Evolutionary conservation across 2,329 filamentous ascomycete species (phyloP), one percentile per base, ranked within the genome.

Genomic region (Sporothrix globosa): DNA sequence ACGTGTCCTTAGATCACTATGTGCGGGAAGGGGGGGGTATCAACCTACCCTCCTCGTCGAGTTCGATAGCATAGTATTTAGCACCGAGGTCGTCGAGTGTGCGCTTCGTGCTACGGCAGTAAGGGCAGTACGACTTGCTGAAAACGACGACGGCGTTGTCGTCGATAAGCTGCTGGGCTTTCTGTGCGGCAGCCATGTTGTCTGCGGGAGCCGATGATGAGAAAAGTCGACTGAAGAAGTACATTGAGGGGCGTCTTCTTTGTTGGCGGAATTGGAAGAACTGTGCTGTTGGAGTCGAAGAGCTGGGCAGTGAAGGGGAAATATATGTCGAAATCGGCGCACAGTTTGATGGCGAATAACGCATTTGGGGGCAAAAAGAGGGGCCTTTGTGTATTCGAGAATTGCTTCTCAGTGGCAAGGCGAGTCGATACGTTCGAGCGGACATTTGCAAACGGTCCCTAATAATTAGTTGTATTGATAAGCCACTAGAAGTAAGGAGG

Each of bases 41-140:
- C 17, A 21, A 88, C 90, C 69, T 84, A 96, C 92, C 84, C 75
- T 92, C 86, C 83, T 94, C 83, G 83, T 99, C 94, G 73, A 99
- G 85, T 86, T 99, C 96, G 24, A 69, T 46, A 2, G 46, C 69
- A 71, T 96, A 83, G 70, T 87, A 94, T 76, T 93, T 91, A 73
- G 92, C 92, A 74, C 89, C 88, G 71, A 89, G 76, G 71, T 88
- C 84, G 77, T 85, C 87, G 76, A 99, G 84, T 67, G 92, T 85
- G 70, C 85, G 78, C 89, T 98, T 98, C 76, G 91, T 89, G 72
- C 89, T 85, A 71, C 83, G 86, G 87, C 95, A 98, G 87, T 97
- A 96, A 14, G 94, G 93, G 87, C 96, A 99, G 84, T 93, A 97
- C 19, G 91, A 92, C 85, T 99, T 99, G 82, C 91, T 94, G 87